Evolutionary conservation across 805 yeast species (phyloP), one percentile per base, ranked within the genome.

Genomic region (Sungouiella blattae): DNA sequence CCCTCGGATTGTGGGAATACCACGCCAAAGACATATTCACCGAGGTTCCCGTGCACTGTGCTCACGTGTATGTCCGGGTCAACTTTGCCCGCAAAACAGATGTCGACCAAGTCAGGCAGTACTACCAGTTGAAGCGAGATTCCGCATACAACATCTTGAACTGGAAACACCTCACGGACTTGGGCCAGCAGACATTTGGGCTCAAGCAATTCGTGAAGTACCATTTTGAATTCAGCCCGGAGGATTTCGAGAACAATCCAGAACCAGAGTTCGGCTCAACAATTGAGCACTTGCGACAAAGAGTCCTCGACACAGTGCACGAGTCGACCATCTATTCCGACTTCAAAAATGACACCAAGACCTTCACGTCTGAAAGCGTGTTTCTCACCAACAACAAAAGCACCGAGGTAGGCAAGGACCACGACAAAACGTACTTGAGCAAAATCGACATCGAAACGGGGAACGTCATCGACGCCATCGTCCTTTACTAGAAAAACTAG

Each of bases 221-320:
- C 53, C 84, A 83, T 55, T 70, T 83, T 46, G 94, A 85, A 53
- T 86, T 86, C 57, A 77, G 85, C 20, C 93, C 94, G 0, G 89
- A 82, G 47, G 95, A 86, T 49, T 85, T 77, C 52, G 78, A 77
- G 41, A 55, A 60, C 46, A 73, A 73, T 41, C 75, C 60, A 5
- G 57, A 84, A 37, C 82, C 80, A 4, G 89, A 77, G 40, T 71
- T 68, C 36, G 95, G 95, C 1, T 77, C 89, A 7, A 75, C 80
- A 13, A 67, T 89, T 22, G 71, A 66, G 12, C 77, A 80, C 43
- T 66, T 87, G 36, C 71, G 87, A 42, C 46, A 57, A 1, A 82
- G 78, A 52, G 59, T 80, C 3, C 70, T 79, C 23, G 60, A 68
- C 26, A 65, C 84, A 41, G 74, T 83, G 46, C 67, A 70, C 38